Conservation (phyloP, 176 grass and related monocot genomes). For the Oryza glumipatula region DNA sequence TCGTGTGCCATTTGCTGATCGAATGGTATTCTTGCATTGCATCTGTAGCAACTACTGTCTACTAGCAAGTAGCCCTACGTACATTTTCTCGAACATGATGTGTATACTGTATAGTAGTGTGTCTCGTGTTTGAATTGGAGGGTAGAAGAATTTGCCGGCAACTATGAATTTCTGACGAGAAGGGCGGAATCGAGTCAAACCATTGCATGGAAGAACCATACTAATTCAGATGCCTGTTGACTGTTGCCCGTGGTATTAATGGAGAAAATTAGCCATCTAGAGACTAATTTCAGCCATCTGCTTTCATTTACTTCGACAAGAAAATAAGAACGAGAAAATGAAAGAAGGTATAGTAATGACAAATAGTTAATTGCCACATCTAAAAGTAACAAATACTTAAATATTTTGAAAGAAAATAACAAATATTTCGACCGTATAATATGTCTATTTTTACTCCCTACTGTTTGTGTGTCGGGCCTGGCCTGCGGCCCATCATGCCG, state of each 20-base stretch:
- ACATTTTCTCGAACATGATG: neutral
- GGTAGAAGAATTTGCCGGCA: conserved; percentile 12
- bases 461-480: too few species aligned
- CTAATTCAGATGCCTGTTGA: neutral
- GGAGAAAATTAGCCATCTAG: neutral
- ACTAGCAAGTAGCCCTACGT: neutral
- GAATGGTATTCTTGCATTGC: neutral
- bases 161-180: neutral
- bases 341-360: neutral
- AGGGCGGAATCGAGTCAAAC: neutral
- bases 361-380: too few species aligned
- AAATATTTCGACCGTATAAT: too few species aligned
- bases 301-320: neutral
- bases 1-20: conserved; percentile 62
- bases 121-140: conserved; percentile 4
- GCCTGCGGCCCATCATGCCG: too few species aligned
- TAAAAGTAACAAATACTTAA: too few species aligned
- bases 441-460: too few species aligned
- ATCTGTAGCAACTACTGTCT: neutral
- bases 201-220: neutral
- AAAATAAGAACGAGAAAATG: neutral
- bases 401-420: too few species aligned
- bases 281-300: neutral
- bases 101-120: conserved; percentile 19
- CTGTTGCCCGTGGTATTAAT: neutral